Conservation (phyloP, 1,284 basidiomycete genomes). For the Microbotryum scabiosae region DNA sequence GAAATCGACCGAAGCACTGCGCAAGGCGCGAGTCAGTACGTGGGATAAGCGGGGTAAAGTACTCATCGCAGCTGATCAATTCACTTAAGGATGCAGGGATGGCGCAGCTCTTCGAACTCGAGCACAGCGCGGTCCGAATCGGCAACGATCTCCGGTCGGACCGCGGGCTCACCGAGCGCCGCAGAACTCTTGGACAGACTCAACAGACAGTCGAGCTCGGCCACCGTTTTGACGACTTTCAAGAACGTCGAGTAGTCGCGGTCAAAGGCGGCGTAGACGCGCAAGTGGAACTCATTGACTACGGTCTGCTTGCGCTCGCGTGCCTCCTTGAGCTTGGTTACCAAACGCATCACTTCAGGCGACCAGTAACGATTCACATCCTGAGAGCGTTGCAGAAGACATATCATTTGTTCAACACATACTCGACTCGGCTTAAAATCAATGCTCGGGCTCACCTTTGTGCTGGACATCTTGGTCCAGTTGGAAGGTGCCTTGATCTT, state of each 20-base stretch:
- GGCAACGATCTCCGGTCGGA: conserved; percentile 71
- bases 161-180: conserved; percentile 84
- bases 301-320: conserved; percentile 71
- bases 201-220: conserved; percentile 85
- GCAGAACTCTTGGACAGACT: conserved; percentile 82
- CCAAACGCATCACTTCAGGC: conserved; percentile 57
- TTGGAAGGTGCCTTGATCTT: conserved; percentile 62
- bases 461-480: conserved; percentile 75
- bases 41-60: conserved; percentile 39
- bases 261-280: conserved; percentile 36
- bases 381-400: neutral
- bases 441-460: conserved; percentile 51
- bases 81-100: conserved; percentile 52
- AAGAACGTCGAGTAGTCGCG: conserved; percentile 35
- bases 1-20: conserved; percentile 52
- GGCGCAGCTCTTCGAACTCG: conserved; percentile 71
- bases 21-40: conserved; percentile 51
- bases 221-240: conserved; percentile 52
- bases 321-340: conserved; percentile 80
- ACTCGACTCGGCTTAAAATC: neutral
- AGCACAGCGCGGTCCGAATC: conserved; percentile 68
- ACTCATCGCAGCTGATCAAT: neutral
- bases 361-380: conserved; percentile 62
- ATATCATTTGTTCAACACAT: neutral
- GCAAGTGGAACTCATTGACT: conserved; percentile 67